Evolutionary conservation across 1,284 basidiomycete genomes (phyloP).

Genomic region (Heterobasidion occidentale): DNA sequence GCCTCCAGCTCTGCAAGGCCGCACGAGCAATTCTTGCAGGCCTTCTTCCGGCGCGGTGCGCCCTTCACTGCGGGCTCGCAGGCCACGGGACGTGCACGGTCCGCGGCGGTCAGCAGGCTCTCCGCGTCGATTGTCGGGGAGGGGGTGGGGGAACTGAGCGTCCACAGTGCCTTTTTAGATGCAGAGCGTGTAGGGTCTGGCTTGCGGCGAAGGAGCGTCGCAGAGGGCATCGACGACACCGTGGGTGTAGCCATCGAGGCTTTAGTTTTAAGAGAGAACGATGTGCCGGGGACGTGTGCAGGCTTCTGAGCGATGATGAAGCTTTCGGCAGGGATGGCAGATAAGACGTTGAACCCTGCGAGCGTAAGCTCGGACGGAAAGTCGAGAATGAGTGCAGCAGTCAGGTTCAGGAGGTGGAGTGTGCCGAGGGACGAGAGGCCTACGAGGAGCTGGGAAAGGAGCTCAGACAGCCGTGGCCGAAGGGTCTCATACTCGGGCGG

Average conservation of each 20-base stretch:
- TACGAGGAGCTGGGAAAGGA: slow-evolving; percentile 50
- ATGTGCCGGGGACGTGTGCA: slow-evolving; percentile 27
- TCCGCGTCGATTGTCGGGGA: slow-evolving; percentile 72
- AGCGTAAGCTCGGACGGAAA: slow-evolving; percentile 52
- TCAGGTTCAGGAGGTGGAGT: slow-evolving; percentile 53
- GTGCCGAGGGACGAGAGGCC: slow-evolving; percentile 60
- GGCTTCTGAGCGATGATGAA: slow-evolving; percentile 64
- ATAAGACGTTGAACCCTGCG: slow-evolving; percentile 54
- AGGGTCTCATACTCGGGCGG: slow-evolving; percentile 53
- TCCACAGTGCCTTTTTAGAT: slow-evolving; percentile 76
- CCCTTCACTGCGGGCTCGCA: slow-evolving; percentile 54
- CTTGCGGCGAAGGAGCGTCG: slow-evolving; percentile 36
- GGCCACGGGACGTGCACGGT: slow-evolving; percentile 56
- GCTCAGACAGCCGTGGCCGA: slow-evolving; percentile 37
- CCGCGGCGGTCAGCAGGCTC: slow-evolving; percentile 64
- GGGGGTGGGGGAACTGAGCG: slow-evolving; percentile 49
- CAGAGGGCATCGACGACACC: slow-evolving; percentile 16
- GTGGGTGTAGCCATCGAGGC: slow-evolving; percentile 4
- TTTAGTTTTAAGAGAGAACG: slow-evolving; percentile 26
- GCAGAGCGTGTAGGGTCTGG: slow-evolving; percentile 49
- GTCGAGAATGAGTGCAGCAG: slow-evolving; percentile 27
- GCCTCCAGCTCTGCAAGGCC: slow-evolving; percentile 89
- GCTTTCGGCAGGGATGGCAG: slow-evolving; percentile 27
- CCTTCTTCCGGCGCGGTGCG: slow-evolving; percentile 68
- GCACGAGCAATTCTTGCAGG: slow-evolving; percentile 93